These are phyloP conservation scores for Papiliotrema terrestris DNA, from an alignment of 1,284 basidiomycete genomes.

Conservation along the genomic window DNA sequence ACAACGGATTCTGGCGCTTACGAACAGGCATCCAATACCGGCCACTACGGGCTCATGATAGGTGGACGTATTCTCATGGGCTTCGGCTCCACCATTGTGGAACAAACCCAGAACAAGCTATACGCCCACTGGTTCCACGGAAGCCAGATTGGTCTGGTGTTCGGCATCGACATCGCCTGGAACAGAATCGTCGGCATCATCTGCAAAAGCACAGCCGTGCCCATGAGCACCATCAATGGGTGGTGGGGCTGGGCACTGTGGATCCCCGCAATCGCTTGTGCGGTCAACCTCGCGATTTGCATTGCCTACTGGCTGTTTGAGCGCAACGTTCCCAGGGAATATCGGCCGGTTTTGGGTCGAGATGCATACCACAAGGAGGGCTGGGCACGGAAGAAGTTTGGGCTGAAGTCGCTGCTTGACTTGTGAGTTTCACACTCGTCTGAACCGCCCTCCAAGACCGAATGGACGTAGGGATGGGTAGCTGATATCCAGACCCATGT, in stretches of 20 bases:
- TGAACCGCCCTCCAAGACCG: neutral
- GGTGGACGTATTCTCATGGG: conserved; percentile 35
- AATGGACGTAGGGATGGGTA: too few relatives aligned
- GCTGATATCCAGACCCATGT: conserved; percentile 25
- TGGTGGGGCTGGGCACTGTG: conserved; percentile 48
- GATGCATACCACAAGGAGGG: conserved; percentile 22
- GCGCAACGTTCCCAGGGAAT: conserved; percentile 34
- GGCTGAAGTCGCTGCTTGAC: conserved; percentile 13
- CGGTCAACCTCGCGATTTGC: conserved; percentile 30
- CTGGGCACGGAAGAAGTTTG: conserved; percentile 18
- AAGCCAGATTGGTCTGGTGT: conserved; percentile 27
- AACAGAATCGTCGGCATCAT: conserved; percentile 34
- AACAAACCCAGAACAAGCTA: conserved; percentile 40
- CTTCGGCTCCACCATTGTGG: conserved; percentile 31
- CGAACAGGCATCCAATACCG: conserved; percentile 26
- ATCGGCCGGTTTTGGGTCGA: conserved; percentile 29
- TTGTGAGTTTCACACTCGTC: conserved; percentile 12
- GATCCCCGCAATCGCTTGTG: conserved; percentile 43
- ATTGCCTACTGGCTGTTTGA: conserved; percentile 44
- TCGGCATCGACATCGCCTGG: conserved; percentile 40
- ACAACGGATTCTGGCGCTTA: neutral
- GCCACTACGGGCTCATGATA: conserved; percentile 28
- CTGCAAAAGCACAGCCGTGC: conserved; percentile 35
- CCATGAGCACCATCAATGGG: conserved; percentile 42
- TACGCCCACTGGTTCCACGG: conserved; percentile 44